Conservation (phyloP, 2,329 filamentous ascomycete species). For the Botryosphaeria dothidea region DNA sequence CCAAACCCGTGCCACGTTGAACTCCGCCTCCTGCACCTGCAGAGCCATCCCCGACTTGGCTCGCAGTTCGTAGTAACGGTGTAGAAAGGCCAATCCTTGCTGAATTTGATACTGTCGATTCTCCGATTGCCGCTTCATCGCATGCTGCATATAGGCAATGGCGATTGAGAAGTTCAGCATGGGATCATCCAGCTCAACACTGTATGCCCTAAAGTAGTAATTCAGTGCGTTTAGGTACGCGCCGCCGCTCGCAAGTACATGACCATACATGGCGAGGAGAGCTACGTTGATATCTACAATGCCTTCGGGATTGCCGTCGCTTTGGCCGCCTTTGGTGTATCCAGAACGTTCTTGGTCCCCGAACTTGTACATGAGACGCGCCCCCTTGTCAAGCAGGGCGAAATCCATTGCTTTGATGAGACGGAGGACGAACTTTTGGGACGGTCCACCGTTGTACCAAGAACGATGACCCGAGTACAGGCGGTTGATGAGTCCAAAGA, state of each 20-base stretch:
- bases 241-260: conserved; percentile 81
- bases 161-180: conserved; percentile 80
- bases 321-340: conserved; percentile 38
- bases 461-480: conserved; percentile 67
- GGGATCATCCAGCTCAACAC: conserved; percentile 73
- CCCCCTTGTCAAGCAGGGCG: conserved; percentile 56
- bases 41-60: conserved; percentile 42
- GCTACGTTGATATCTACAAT: conserved; percentile 67
- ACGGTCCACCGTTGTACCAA: conserved; percentile 77
- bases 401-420: conserved; percentile 90
- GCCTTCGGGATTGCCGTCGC: conserved; percentile 39
- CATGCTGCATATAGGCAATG: conserved; percentile 76
- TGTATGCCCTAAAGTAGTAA: conserved; percentile 71
- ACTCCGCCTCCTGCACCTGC: conserved; percentile 73
- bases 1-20: conserved; percentile 76
- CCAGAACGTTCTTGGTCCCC: conserved; percentile 38
- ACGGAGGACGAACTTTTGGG: conserved; percentile 87
- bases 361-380: conserved; percentile 47
- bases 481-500: conserved; percentile 77
- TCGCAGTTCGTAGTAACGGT: conserved; percentile 68
- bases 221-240: conserved; percentile 83
- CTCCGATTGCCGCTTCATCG: conserved; percentile 83
- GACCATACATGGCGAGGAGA: conserved; percentile 83
- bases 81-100: conserved; percentile 81
- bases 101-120: conserved; percentile 86